phyloP scores from a whole-genome alignment of 306 rosid species.

The Acacia melanoxylon region DNA sequence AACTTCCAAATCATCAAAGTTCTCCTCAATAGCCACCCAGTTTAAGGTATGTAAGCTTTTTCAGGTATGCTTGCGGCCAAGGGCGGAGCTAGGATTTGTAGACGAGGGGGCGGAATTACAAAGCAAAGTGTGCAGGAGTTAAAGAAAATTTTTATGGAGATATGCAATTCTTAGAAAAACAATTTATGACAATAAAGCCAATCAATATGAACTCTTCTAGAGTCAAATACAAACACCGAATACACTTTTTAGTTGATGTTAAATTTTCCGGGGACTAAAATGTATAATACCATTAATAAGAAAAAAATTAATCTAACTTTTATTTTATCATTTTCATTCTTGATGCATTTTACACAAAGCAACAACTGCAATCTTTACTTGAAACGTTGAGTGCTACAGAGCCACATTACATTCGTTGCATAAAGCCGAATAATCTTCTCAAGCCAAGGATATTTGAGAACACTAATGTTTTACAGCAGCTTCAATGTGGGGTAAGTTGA shows the following conservation, averaged over 20 bases:
- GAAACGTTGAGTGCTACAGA: conserved; percentile 90
- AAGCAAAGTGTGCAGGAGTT: background rate
- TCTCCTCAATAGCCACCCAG: conserved; percentile 83
- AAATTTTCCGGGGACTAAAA: no score
- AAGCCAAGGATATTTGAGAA: conserved; percentile 70
- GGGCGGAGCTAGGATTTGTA: background rate
- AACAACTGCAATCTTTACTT: conserved; percentile 90
- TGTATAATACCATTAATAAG: no score
- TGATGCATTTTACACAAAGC: conserved; percentile 47
- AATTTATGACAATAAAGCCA: no score
- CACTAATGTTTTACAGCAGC: conserved; percentile 72
- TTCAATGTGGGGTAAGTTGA: conserved; percentile 83
- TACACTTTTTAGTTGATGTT: no score
- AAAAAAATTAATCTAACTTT: background rate
- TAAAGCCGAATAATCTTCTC: conserved; percentile 76
- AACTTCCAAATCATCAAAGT: conserved; percentile 83
- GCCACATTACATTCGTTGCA: conserved; percentile 86
- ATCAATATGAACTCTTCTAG: background rate
- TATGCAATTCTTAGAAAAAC: no score
- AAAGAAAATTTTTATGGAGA: background rate
- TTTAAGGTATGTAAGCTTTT: conserved; percentile 68
- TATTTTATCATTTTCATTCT: conserved; percentile 24
- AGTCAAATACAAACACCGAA: no score
- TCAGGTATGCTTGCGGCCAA: conserved; percentile 13
- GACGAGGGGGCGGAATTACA: background rate